Conservation (phyloP, 495 filamentous ascomycete species). For the Penicillium dipodomyicola region DNA sequence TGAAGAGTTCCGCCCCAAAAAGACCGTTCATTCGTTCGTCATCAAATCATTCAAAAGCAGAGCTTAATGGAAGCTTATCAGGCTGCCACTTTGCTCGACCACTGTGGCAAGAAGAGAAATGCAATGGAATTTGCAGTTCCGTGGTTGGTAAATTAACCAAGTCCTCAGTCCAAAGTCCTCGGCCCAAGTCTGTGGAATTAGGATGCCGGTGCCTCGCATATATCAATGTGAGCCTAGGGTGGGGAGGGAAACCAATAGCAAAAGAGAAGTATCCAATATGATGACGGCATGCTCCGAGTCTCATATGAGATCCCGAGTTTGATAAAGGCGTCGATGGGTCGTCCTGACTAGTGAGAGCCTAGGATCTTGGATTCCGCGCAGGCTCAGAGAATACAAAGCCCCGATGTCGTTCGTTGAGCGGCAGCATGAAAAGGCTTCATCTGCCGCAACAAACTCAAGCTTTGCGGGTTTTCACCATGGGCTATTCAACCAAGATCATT, state of each 20-base stretch:
- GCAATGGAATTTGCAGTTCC: background rate
- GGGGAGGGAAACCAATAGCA: too few species aligned
- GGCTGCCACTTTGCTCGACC: background rate
- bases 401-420: background rate
- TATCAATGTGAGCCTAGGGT: background rate
- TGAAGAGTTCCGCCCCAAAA: background rate
- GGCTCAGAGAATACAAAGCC: background rate
- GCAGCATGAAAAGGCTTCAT: background rate
- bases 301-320: background rate
- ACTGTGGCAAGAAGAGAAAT: background rate
- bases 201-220: background rate
- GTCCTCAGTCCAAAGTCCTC: background rate
- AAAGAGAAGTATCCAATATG: background rate
- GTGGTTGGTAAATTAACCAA: background rate
- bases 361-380: background rate
- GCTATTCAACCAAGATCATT: background rate
- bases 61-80: background rate
- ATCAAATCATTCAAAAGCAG: slow-evolving; percentile 3
- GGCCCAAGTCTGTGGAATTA: background rate
- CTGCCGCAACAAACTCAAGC: background rate
- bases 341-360: background rate
- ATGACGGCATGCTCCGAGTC: background rate
- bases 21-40: slow-evolving; percentile 10
- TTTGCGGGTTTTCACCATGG: background rate
- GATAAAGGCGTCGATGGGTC: background rate